phyloP scores from a whole-genome alignment of 2,329 filamentous ascomycete genomes.

The Penicillium palitans region DNA sequence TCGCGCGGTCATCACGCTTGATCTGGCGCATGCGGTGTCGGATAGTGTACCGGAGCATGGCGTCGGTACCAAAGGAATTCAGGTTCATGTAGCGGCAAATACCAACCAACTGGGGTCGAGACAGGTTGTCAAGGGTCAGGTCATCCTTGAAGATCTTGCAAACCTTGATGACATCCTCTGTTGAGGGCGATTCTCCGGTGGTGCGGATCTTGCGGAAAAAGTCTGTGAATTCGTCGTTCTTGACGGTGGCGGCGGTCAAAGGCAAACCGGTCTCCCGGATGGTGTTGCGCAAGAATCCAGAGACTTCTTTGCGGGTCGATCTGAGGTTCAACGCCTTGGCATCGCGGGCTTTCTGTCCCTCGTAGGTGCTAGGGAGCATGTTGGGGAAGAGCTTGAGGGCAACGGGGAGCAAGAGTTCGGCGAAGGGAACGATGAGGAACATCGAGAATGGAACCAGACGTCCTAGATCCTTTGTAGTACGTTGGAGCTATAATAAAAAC shows the following conservation, averaged over 20 bases:
- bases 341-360: slow-evolving; percentile 87
- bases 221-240: slow-evolving; percentile 89
- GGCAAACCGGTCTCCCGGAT: slow-evolving; percentile 91
- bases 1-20: slow-evolving; percentile 95
- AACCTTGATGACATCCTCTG: slow-evolving; percentile 93
- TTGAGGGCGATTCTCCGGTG: slow-evolving; percentile 85
- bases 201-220: slow-evolving; percentile 96
- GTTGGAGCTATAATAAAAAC: slow-evolving; percentile 59
- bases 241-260: slow-evolving; percentile 76
- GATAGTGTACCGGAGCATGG: slow-evolving; percentile 95
- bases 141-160: slow-evolving; percentile 99
- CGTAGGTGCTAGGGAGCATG: slow-evolving; percentile 94
- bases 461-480: slow-evolving; percentile 90
- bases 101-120: slow-evolving; percentile 88
- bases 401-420: slow-evolving; percentile 85
- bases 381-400: slow-evolving; percentile 96
- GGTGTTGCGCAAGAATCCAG: slow-evolving; percentile 82
- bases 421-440: slow-evolving; percentile 95
- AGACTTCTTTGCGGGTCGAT: slow-evolving; percentile 89
- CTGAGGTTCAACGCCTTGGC: slow-evolving; percentile 79
- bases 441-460: slow-evolving; percentile 94
- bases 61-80: slow-evolving; percentile 94
- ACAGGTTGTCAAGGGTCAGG: slow-evolving; percentile 93
- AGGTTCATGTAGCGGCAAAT: slow-evolving; percentile 99
- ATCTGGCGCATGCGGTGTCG: slow-evolving; percentile 98